Percentiles rank a stretch among this genome's conserved stretches.
phyloP scores from a whole-genome alignment of 345 rosid genomes.

The Boechera stricta region DNA sequence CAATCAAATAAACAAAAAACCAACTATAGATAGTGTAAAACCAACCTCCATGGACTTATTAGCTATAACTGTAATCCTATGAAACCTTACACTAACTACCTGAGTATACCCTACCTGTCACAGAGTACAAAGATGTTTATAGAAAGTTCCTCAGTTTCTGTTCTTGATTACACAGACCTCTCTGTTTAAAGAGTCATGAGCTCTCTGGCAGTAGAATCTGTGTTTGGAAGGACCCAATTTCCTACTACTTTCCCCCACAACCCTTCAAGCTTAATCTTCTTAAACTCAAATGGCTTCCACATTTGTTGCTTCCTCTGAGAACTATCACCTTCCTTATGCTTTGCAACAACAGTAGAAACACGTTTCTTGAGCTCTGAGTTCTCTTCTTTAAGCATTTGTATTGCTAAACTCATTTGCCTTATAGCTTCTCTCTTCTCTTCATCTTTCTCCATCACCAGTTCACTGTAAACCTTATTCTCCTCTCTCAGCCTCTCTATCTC shows the following conservation, averaged over 20 bases:
- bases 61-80: constrained; percentile 19
- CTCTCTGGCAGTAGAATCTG: constrained; percentile 34
- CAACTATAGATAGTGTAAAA: constrained; percentile 6
- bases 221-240: constrained; percentile 30
- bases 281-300: constrained; percentile 42
- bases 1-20: not conserved
- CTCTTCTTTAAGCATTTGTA: constrained; percentile 47
- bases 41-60: constrained; percentile 16
- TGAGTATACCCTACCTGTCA: constrained; percentile 29
- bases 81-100: constrained; percentile 28
- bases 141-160: constrained; percentile 14
- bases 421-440: constrained; percentile 50
- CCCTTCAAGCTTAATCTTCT: constrained; percentile 34
- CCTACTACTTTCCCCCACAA: constrained; percentile 34
- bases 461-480: constrained; percentile 40
- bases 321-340: constrained; percentile 27
- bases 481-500: constrained; percentile 43
- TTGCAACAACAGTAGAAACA: constrained; percentile 19
- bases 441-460: constrained; percentile 41
- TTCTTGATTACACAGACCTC: constrained; percentile 14
- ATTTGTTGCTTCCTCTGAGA: constrained; percentile 37
- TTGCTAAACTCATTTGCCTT: constrained; percentile 48
- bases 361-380: constrained; percentile 43
- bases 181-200: constrained; percentile 24
- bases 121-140: constrained; percentile 18